Evolutionary conservation across 2,329 filamentous ascomycete species (phyloP).

Genomic region (Coniochaeta sp.): DNA sequence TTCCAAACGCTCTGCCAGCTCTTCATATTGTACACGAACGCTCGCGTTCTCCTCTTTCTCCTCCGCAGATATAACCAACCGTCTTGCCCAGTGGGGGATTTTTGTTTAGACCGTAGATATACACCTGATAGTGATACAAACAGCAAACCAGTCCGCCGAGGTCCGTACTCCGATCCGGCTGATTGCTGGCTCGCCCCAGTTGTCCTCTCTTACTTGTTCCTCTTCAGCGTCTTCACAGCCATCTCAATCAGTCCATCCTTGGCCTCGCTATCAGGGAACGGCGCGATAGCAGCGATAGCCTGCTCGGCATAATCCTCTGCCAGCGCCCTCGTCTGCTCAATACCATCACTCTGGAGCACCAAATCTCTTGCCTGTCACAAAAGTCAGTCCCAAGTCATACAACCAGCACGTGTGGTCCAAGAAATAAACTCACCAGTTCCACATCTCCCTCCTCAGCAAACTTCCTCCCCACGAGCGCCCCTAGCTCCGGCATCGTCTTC

Average conservation of each 20-base stretch:
- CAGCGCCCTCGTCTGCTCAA: constrained; percentile 84
- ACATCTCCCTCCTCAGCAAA: constrained; percentile 82
- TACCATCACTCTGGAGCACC: constrained; percentile 74
- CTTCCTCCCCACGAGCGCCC: constrained; percentile 83
- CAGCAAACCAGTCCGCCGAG: not conserved
- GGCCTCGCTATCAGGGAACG: constrained; percentile 89
- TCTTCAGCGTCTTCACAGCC: constrained; percentile 84
- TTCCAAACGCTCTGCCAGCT: not conserved
- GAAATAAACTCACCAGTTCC: constrained; percentile 53
- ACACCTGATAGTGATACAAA: constrained; percentile 1
- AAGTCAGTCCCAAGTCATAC: constrained; percentile 4
- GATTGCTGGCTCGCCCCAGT: constrained; percentile 1
- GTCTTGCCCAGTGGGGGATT: not conserved
- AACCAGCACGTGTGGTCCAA: not conserved
- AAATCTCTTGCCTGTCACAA: constrained; percentile 68
- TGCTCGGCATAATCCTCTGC: constrained; percentile 87
- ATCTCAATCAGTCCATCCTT: constrained; percentile 89
- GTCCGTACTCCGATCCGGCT: not conserved
- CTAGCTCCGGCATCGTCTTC: constrained; percentile 80
- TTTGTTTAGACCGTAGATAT: not conserved
- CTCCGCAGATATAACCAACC: not conserved
- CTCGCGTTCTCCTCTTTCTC: not conserved
- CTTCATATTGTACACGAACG: not conserved
- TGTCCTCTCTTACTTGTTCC: constrained; percentile 59
- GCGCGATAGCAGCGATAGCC: constrained; percentile 74